A percentile compares a stretch with the other conserved stretches of the same genome.
Conservation (phyloP, 1,284 basidiomycete genomes). For the Agroathelia rolfsii region DNA sequence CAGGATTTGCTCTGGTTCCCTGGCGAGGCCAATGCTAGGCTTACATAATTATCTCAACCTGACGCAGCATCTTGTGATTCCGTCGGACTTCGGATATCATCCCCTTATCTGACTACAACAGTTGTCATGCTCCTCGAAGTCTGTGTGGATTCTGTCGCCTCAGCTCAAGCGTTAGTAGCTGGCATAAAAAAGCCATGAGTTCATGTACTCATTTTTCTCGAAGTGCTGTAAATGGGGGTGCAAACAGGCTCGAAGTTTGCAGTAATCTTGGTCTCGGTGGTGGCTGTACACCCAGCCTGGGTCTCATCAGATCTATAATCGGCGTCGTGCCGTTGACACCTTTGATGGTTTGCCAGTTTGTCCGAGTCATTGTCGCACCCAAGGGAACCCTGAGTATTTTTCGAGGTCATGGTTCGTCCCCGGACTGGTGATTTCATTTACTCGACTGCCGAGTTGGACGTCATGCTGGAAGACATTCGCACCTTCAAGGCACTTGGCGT, state of each 20-base stretch:
- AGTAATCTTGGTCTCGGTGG: conserved; percentile 62
- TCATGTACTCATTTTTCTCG: conserved; percentile 6
- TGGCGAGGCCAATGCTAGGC: too few relatives aligned
- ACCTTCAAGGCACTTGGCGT: conserved; percentile 47
- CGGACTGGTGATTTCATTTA: conserved; percentile 72
- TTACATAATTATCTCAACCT: too few relatives aligned
- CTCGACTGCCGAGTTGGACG: conserved; percentile 47
- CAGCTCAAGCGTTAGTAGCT: conserved; percentile 50
- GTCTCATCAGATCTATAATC: conserved; percentile 51
- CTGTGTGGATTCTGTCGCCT: conserved; percentile 72
- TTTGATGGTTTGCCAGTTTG: conserved; percentile 51
- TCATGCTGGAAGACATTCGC: conserved; percentile 66
- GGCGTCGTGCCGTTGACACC: conserved; percentile 35
- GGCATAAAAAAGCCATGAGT: too few relatives aligned
- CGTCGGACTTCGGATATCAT: too few relatives aligned
- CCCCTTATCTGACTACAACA: too few relatives aligned
- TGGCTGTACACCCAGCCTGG: conserved; percentile 69
- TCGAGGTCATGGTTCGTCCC: conserved; percentile 77
- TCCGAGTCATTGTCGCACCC: too few relatives aligned
- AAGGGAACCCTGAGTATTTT: background rate
- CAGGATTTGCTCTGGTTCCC: too few relatives aligned
- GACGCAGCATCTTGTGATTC: too few relatives aligned
- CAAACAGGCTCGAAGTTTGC: conserved; percentile 73
- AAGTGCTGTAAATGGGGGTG: conserved; percentile 61
- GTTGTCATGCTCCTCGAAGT: conserved; percentile 51